Conservation (phyloP, 805 yeast genomes). For the Saccharomycopsis sp. region DNA sequence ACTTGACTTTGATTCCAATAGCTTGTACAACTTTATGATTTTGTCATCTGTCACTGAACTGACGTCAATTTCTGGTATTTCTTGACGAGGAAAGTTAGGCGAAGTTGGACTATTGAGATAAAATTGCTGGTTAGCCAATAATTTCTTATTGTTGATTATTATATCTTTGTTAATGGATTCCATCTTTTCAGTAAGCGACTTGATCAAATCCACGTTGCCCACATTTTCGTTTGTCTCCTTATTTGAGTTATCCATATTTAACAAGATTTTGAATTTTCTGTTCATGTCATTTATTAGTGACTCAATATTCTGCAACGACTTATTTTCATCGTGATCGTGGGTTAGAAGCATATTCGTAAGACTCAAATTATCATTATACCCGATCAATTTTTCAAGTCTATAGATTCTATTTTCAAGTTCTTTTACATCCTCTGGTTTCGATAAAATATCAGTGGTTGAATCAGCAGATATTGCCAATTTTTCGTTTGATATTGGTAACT, state of each 20-base stretch:
- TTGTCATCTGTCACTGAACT: conserved; percentile 1
- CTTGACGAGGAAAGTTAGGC: background rate
- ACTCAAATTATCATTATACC: conserved; percentile 11
- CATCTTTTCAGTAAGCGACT: conserved; percentile 10
- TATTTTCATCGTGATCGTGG: background rate
- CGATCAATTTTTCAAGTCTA: conserved; percentile 17
- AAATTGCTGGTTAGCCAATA: conserved; percentile 14
- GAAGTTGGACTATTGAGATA: conserved; percentile 1
- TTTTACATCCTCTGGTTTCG: conserved; percentile 14
- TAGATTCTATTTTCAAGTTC: conserved; percentile 15
- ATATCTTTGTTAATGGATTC: conserved; percentile 20
- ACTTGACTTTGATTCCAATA: background rate
- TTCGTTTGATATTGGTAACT: background rate
- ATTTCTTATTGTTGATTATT: conserved; percentile 16
- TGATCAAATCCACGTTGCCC: conserved; percentile 14
- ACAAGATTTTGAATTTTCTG: conserved; percentile 14
- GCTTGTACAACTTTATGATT: conserved; percentile 6
- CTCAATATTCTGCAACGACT: conserved; percentile 14
- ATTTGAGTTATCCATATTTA: conserved; percentile 2
- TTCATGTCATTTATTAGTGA: conserved; percentile 16
- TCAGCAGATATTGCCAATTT: no score
- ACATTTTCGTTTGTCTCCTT: background rate
- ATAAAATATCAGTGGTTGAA: conserved; percentile 1
- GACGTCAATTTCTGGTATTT: background rate
- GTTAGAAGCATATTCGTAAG: background rate